Conservation (phyloP, 306 rosid species). For the Cicer chorassanicum region DNA sequence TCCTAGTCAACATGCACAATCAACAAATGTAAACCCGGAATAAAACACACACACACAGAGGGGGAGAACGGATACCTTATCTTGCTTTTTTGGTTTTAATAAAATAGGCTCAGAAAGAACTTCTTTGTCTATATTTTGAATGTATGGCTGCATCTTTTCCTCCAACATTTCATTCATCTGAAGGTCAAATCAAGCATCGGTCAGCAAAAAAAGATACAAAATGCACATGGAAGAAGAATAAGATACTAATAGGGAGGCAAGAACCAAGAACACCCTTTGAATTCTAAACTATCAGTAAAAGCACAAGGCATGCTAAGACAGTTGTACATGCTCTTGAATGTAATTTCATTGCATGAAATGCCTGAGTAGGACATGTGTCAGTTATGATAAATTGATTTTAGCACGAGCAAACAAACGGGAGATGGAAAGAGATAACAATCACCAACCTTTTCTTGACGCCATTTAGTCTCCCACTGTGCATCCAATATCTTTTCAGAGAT, state of each 20-base stretch:
- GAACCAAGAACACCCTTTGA: background rate
- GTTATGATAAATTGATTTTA: slow-evolving; percentile 19
- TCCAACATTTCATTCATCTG: slow-evolving; percentile 85
- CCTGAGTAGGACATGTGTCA: slow-evolving; percentile 21
- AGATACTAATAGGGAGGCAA: background rate
- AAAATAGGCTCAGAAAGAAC: slow-evolving; percentile 77
- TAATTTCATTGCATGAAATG: slow-evolving; percentile 29
- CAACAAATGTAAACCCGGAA: slow-evolving; percentile 1
- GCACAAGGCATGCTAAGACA: slow-evolving; percentile 28
- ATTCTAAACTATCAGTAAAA: slow-evolving; percentile 11
- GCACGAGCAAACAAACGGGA: slow-evolving; percentile 28
- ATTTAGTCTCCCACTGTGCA: slow-evolving; percentile 86
- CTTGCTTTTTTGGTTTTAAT: slow-evolving; percentile 60
- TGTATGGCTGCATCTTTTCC: slow-evolving; percentile 80
- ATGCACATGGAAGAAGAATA: background rate
- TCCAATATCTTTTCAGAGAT: slow-evolving; percentile 86
- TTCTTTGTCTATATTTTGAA: slow-evolving; percentile 53
- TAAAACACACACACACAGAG: background rate
- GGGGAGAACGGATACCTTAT: slow-evolving; percentile 56
- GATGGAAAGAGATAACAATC: slow-evolving; percentile 26
- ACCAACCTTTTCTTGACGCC: slow-evolving; percentile 93
- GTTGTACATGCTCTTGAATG: slow-evolving; percentile 24
- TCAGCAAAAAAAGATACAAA: slow-evolving; percentile 10
- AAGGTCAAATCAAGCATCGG: slow-evolving; percentile 44
- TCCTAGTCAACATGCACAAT: slow-evolving; percentile 36